Base-by-base conservation (phyloP, 768 basidiomycete species). In the Lactarius quietus region DNA sequence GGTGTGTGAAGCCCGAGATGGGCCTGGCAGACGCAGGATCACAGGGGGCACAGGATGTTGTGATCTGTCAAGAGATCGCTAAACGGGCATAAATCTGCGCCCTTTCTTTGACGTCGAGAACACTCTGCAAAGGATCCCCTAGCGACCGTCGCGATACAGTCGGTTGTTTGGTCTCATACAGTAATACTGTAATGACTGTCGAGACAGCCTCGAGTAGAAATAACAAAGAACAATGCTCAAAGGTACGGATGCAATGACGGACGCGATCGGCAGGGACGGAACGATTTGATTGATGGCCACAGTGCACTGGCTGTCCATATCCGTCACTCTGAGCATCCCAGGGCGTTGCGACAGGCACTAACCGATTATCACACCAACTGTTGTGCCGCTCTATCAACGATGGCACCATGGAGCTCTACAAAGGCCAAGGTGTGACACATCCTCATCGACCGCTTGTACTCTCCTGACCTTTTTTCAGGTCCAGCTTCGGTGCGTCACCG, bases 341-440 rank as follows among this genome's bases (percentile, higher is more conserved):
- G 23, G 48, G 14, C 48, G 10, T n/a, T 23, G 45, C 48, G 48
- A 28, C 23, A 28, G 48, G 23, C 48, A 51, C 26, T 26, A 26
- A 20, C 1, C 1, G 14, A 28, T 26, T 28, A 51, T 15, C 26
- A 51, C 45, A 17, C 12, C 45, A 45, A 17, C n/a, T n/a, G n/a
- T n/a, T 23, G 48, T 51, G 14, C 48, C 6, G 26, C 14, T 26
- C 15, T 51, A 48, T 48, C 45, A 51, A 15, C 58, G 9, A 84
- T 84, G 83, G 75, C 77, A 39, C 79, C 81, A 35, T 88, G 86
- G 87, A 87, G 80, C 69, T 72, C 86, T 14, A 77, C 86, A 31
- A 88, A 87, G 73, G 84, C 84, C 65, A 86, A 86, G 81, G 84
- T 81, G 45, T 38, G 57, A 43, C 51, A 36, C 14, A 48, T 23